Base-by-base conservation (phyloP, 169 alveolate genomes). In the Eimeria necatrix region DNA sequence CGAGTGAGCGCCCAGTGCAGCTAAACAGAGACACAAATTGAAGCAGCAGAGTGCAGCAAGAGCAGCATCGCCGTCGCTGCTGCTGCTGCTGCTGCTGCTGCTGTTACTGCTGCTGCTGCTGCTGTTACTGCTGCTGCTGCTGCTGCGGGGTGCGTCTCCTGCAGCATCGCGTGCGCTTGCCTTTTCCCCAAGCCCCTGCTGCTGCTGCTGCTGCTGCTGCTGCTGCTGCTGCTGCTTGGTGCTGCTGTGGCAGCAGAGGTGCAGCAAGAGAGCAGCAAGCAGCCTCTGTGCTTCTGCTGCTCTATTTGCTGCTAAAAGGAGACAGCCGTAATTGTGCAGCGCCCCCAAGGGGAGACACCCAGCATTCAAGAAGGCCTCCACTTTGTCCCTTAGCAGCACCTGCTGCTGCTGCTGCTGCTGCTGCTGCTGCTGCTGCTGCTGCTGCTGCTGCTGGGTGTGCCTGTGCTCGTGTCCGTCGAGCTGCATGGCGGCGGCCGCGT, bases 221-320 rank as follows among this genome's bases (percentile, higher is more conserved):
- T 71, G 46, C 81, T 71, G 81, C 73, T 61, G 73, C 81, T 71
- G 49, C 48, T 71, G 49, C 81, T 56, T 71, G 81, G 51, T 71
- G 51, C 53, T 71, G 64, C 64, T 56, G 64, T 14, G 8, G 64
- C 64, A 56, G 64, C 51, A 71, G 51, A 71, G 81, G 81, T 71
- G 81, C 81, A 71, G 51, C 81, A 71, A 9, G 4, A 71, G 48
- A n/a, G 81, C 81, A n/a, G 81, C 81, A 32, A 71, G 51, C 4
- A 71, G 51, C 4, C 81, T n/a, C 16, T 71, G 81, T 3, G 81
- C 81, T 5, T 71, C 81, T 3, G 51, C 81, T 5, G 81, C 22
- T n/a, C 81, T n/a, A 12, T 71, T 20, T 32, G 81, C 81, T 71
- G 81, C 81, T n/a, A 71, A 32, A 71, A 71, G 81, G 53, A 71